Evolutionary conservation across 2,329 filamentous ascomycete genomes (phyloP).

Genomic region (Pseudodiploospora longispora): DNA sequence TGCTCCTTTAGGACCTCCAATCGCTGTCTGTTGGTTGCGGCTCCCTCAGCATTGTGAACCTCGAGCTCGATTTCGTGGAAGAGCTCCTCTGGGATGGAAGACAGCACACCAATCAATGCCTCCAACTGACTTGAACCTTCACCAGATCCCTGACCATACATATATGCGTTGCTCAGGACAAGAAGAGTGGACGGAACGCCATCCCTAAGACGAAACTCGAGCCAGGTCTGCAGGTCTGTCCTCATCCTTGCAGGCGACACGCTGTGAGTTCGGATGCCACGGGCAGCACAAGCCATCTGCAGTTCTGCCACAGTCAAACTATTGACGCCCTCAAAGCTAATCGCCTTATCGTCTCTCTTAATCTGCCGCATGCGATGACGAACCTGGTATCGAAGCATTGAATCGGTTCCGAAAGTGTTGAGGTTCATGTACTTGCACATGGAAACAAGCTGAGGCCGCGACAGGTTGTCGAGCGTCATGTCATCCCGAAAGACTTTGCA

Average conservation of each 20-base stretch:
- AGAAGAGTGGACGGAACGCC: conserved; percentile 94
- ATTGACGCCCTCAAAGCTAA: conserved; percentile 88
- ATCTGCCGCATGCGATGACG: conserved; percentile 98
- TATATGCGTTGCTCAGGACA: conserved; percentile 94
- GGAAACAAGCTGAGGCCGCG: conserved; percentile 86
- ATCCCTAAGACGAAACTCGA: conserved; percentile 86
- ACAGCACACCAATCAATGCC: conserved; percentile 83
- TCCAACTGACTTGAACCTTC: conserved; percentile 88
- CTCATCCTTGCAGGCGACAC: conserved; percentile 82
- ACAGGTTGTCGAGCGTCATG: conserved; percentile 92
- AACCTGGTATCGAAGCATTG: conserved; percentile 94
- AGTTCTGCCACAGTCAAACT: conserved; percentile 88
- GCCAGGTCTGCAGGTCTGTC: conserved; percentile 86
- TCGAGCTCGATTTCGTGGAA: conserved; percentile 99
- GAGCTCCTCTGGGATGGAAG: conserved; percentile 91
- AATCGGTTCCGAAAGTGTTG: conserved; percentile 93
- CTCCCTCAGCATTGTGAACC: conserved; percentile 92
- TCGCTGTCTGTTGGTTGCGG: conserved; percentile 97
- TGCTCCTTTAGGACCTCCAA: conserved; percentile 98
- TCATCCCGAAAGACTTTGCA: conserved; percentile 99
- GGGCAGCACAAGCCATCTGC: conserved; percentile 83
- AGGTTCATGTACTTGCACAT: conserved; percentile 99
- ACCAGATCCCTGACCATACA: conserved; percentile 85
- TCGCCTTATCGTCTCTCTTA: conserved; percentile 94
- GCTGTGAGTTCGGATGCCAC: conserved; percentile 86